Evolutionary conservation across 768 basidiomycete genomes (phyloP).

Genomic region (Naematelia aurantialba): DNA sequence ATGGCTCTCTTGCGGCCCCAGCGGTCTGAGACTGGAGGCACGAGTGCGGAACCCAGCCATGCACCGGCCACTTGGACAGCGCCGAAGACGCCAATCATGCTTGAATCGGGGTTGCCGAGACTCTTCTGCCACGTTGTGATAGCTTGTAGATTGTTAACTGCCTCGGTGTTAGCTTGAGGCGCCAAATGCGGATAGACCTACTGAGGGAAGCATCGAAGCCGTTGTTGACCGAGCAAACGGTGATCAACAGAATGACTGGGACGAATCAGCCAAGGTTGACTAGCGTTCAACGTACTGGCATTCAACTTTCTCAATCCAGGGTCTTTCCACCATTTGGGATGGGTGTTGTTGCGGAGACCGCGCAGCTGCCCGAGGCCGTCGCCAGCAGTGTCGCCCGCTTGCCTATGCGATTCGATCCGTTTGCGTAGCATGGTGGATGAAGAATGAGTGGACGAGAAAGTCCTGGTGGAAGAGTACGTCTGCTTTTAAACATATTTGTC

Average conservation of each 20-base stretch:
- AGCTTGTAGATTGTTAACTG: constrained; percentile 8
- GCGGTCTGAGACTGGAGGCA: not conserved
- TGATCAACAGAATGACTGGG: constrained; percentile 1
- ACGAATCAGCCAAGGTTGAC: not conserved
- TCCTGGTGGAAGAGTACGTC: too few species aligned
- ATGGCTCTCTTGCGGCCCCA: not conserved
- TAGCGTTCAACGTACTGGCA: not conserved
- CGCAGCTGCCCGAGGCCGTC: not conserved
- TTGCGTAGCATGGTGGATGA: too few species aligned
- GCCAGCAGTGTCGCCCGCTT: not conserved
- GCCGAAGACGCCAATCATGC: constrained; percentile 6
- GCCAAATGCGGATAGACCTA: not conserved
- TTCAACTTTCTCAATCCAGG: constrained; percentile 1
- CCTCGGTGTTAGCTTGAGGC: not conserved
- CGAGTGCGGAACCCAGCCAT: not conserved
- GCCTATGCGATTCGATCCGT: too few species aligned
- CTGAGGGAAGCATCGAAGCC: constrained; percentile 5
- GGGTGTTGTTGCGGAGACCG: constrained; percentile 6
- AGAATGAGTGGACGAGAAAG: too few species aligned
- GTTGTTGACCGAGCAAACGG: constrained; percentile 1
- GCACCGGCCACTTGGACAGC: not conserved
- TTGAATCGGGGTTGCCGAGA: constrained; percentile 6
- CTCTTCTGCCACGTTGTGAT: not conserved
- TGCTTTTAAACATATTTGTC: too few species aligned
- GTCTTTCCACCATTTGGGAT: constrained; percentile 10